Conservation (phyloP, 139 green algal species). For the Penium margaritaceum region DNA sequence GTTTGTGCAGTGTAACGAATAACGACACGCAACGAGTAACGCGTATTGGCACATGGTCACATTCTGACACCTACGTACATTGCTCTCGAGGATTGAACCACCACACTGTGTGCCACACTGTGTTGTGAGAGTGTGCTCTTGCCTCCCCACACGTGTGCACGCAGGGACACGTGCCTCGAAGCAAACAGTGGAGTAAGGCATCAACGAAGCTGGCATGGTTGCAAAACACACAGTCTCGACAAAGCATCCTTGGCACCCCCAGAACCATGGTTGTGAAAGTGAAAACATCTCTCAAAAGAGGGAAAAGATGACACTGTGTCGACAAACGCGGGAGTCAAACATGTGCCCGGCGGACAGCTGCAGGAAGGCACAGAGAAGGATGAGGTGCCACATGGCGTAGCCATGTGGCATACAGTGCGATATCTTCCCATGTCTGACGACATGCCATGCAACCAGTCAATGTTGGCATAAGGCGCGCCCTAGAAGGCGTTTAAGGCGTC, state of each 20-base stretch:
- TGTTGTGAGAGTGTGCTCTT: background rate
- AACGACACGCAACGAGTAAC: background rate
- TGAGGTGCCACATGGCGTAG: too few relatives aligned
- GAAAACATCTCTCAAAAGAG: background rate
- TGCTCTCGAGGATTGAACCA: too few relatives aligned
- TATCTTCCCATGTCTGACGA: too few relatives aligned
- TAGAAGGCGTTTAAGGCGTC: too few relatives aligned
- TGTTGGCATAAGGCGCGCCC: too few relatives aligned
- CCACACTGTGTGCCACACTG: too few relatives aligned
- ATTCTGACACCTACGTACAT: background rate
- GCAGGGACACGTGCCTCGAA: background rate
- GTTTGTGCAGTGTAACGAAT: background rate
- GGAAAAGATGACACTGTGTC: background rate
- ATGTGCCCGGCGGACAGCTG: background rate
- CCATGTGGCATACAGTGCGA: too few relatives aligned
- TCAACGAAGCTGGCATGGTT: too few relatives aligned
- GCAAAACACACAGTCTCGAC: too few relatives aligned
- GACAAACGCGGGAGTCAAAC: background rate
- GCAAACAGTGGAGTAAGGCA: constrained; percentile 6
- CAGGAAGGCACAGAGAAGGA: background rate
- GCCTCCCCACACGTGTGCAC: background rate
- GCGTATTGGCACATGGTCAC: background rate
- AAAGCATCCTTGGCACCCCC: too few relatives aligned
- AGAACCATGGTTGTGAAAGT: background rate
- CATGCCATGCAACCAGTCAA: too few relatives aligned